A percentile compares a stretch with the other conserved stretches of the same genome.
Evolutionary conservation across 345 rosid genomes (phyloP).

Genomic region (Luvunga scandens): DNA sequence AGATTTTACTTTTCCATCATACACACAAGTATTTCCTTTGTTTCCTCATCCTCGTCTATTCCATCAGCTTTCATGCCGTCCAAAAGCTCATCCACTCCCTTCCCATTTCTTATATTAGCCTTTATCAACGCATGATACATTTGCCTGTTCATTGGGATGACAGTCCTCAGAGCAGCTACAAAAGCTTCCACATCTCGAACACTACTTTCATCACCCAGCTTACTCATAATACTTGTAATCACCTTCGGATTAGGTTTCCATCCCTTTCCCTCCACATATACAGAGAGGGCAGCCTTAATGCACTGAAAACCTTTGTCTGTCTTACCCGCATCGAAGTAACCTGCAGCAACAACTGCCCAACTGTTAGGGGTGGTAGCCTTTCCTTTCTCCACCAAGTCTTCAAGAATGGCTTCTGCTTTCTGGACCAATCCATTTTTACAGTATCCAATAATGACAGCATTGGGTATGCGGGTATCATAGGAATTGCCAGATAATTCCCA

Average conservation of each 20-base stretch:
- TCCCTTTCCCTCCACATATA: constrained; percentile 34
- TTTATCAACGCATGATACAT: constrained; percentile 60
- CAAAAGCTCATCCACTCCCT: constrained; percentile 37
- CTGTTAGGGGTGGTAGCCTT: constrained; percentile 46
- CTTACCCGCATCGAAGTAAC: constrained; percentile 42
- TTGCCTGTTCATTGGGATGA: constrained; percentile 36
- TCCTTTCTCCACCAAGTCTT: constrained; percentile 47
- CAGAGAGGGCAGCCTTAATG: constrained; percentile 48
- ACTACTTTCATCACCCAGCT: constrained; percentile 62
- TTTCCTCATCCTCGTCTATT: constrained; percentile 52
- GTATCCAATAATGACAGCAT: constrained; percentile 42
- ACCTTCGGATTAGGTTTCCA: constrained; percentile 58
- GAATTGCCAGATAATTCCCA: constrained; percentile 74
- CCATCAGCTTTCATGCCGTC: constrained; percentile 55
- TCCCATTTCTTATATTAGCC: constrained; percentile 49
- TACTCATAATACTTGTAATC: constrained; percentile 45
- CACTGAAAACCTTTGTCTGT: constrained; percentile 49
- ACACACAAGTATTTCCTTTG: constrained; percentile 28
- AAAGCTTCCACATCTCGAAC: constrained; percentile 50
- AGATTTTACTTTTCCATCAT: constrained; percentile 9
- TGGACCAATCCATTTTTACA: constrained; percentile 35
- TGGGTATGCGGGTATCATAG: constrained; percentile 59
- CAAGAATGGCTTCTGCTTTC: constrained; percentile 63
- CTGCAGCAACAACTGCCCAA: constrained; percentile 67
- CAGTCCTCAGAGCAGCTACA: constrained; percentile 39